Evolutionary conservation across 2,329 filamentous ascomycete genomes (phyloP).

Genomic region (Aspergillus proliferans): DNA sequence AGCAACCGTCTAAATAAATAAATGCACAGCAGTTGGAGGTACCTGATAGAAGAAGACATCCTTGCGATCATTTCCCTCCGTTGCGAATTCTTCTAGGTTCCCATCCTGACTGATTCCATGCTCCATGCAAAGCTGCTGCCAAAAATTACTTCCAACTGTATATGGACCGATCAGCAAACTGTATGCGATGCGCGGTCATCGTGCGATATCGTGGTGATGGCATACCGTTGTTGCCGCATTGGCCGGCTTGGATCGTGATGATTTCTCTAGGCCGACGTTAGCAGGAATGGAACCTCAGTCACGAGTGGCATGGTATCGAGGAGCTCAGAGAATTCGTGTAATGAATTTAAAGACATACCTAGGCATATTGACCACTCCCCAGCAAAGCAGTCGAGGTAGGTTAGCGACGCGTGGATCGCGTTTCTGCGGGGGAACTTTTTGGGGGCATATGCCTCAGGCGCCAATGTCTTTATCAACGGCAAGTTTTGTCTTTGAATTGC

Average conservation of each 20-base stretch:
- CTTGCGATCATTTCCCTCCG: conserved; percentile 93
- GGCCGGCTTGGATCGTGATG: conserved; percentile 97
- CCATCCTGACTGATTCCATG: conserved; percentile 97
- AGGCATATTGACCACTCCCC: conserved; percentile 30
- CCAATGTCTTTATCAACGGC: not conserved
- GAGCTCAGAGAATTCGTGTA: too few species aligned
- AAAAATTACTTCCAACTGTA: conserved; percentile 91
- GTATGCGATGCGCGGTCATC: not conserved
- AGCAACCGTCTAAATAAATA: conserved; percentile 4
- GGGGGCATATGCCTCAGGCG: conserved; percentile 20
- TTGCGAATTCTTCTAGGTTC: conserved; percentile 95
- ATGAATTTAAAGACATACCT: conserved; percentile 20
- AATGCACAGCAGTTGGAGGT: conserved; percentile 1
- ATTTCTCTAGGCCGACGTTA: conserved; percentile 65
- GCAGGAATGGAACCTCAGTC: not conserved
- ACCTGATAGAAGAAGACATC: conserved; percentile 97
- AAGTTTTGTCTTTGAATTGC: not conserved
- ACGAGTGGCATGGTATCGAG: too few species aligned
- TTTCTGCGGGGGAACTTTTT: conserved; percentile 28
- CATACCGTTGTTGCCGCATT: conserved; percentile 98
- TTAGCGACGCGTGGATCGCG: conserved; percentile 29
- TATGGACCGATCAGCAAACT: conserved; percentile 24
- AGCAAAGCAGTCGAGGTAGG: conserved; percentile 20
- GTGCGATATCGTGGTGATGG: conserved; percentile 6
- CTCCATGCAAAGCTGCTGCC: conserved; percentile 97